Conservation (phyloP, 73 alveolate genomes). For the Paramecium bursaria region DNA sequence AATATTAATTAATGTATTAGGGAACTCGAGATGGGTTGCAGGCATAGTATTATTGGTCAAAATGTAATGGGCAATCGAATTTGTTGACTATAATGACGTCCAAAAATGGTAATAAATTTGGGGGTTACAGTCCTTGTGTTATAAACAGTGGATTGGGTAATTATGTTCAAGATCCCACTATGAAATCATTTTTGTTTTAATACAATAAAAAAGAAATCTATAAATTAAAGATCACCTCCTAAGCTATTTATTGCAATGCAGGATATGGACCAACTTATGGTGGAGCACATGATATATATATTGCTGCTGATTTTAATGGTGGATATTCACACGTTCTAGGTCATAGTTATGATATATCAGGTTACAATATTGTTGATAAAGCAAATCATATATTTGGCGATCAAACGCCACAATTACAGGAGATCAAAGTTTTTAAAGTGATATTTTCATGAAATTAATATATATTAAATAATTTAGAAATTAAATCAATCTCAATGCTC, state of each 20-base stretch:
- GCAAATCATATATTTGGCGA: slow-evolving; percentile 26
- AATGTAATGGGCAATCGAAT: neutral
- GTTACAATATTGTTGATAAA: neutral
- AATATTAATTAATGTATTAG: neutral
- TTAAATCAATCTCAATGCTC: no score
- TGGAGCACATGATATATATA: neutral
- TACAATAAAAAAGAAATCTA: slow-evolving; percentile 19
- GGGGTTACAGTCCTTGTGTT: neutral
- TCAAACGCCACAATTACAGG: slow-evolving; percentile 14
- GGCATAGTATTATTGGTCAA: neutral
- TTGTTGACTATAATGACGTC: slow-evolving; percentile 15
- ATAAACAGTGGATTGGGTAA: neutral
- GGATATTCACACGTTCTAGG: neutral
- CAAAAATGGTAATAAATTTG: slow-evolving; percentile 3
- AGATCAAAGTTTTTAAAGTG: neutral
- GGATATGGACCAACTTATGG: slow-evolving; percentile 20
- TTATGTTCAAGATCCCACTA: slow-evolving; percentile 6
- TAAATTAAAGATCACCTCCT: neutral
- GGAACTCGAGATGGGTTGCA: slow-evolving; percentile 9
- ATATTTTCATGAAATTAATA: no score
- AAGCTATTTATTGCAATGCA: slow-evolving; percentile 3
- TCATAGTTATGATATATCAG: neutral
- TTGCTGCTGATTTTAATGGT: neutral
- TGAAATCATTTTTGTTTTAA: slow-evolving; percentile 21
- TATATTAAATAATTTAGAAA: no score